A percentile compares a stretch with the other conserved stretches of the same genome.
These are phyloP conservation scores for Xerocomellus intermedius DNA, from an alignment of 768 basidiomycete species.

Conservation along the genomic window DNA sequence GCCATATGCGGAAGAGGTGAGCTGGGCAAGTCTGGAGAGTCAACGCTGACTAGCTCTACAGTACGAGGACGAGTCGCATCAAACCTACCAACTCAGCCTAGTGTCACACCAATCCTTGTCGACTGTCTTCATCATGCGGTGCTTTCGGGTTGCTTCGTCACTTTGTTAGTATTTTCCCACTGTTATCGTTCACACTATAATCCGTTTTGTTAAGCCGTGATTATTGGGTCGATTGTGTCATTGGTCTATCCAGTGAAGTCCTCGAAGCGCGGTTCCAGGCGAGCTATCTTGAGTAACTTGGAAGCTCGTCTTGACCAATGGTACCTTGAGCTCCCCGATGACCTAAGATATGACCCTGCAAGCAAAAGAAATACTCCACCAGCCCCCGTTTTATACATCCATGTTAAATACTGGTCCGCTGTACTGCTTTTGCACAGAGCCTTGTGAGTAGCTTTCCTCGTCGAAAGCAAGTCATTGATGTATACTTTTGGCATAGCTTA, in stretches of 20 bases:
- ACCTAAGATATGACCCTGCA: constrained; percentile 56
- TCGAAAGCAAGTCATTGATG: constrained; percentile 7
- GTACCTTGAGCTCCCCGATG: constrained; percentile 66
- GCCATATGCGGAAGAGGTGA: constrained; percentile 55
- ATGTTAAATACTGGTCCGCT: constrained; percentile 74
- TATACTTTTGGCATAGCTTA: constrained; percentile 44
- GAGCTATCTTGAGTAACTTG: constrained; percentile 49
- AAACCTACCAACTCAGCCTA: constrained; percentile 41
- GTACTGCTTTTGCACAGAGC: constrained; percentile 74
- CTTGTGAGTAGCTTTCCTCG: constrained; percentile 53
- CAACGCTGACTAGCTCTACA: constrained; percentile 28
- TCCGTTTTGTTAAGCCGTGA: constrained; percentile 48
- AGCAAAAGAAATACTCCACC: constrained; percentile 54
- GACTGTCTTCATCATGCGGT: constrained; percentile 46
- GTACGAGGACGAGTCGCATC: constrained; percentile 61
- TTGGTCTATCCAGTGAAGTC: constrained; percentile 69
- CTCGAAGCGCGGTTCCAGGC: constrained; percentile 44
- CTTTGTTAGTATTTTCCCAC: constrained; percentile 47
- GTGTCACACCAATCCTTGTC: constrained; percentile 40
- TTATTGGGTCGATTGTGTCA: constrained; percentile 65
- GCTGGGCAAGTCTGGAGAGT: constrained; percentile 9
- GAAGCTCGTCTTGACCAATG: constrained; percentile 72
- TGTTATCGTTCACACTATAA: constrained; percentile 2
- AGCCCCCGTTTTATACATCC: constrained; percentile 65
- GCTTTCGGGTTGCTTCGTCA: constrained; percentile 53